Evolutionary conservation across 306 rosid genomes (phyloP).

Genomic region (Sechiopsis laciniata): DNA sequence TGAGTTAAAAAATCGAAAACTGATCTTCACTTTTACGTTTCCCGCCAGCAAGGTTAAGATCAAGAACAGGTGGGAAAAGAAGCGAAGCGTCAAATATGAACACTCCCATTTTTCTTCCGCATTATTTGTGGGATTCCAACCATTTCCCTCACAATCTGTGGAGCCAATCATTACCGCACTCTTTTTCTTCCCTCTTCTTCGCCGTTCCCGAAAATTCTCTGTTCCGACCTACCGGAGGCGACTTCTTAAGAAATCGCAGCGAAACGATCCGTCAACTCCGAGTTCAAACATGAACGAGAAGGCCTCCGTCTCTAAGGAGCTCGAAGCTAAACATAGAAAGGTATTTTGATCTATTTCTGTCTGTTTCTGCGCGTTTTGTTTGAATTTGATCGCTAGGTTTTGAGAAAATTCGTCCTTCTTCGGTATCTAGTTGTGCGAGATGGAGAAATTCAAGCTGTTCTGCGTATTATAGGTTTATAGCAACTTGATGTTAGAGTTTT

Average conservation of each 20-base stretch:
- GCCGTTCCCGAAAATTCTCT: constrained; percentile 7
- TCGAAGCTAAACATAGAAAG: constrained; percentile 69
- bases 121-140: constrained; percentile 29
- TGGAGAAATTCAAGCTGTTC: not conserved
- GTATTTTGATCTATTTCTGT: constrained; percentile 25
- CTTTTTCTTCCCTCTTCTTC: constrained; percentile 3
- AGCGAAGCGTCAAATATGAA: constrained; percentile 14
- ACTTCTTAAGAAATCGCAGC: constrained; percentile 5
- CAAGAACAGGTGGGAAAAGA: not conserved
- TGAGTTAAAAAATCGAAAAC: too few species aligned
- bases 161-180: constrained; percentile 21
- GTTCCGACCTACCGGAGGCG: not conserved
- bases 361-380: not conserved
- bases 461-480: not conserved
- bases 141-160: constrained; percentile 33
- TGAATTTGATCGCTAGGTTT: not conserved
- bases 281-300: constrained; percentile 60
- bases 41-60: constrained; percentile 19
- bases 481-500: not conserved
- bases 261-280: constrained; percentile 11
- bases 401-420: not conserved
- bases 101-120: not conserved
- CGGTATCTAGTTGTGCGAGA: not conserved
- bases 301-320: constrained; percentile 77
- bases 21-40: not conserved